Evolutionary conservation across 192 early-diverging fungal species (phyloP).

Genomic region (Backusella parvicylindrica): DNA sequence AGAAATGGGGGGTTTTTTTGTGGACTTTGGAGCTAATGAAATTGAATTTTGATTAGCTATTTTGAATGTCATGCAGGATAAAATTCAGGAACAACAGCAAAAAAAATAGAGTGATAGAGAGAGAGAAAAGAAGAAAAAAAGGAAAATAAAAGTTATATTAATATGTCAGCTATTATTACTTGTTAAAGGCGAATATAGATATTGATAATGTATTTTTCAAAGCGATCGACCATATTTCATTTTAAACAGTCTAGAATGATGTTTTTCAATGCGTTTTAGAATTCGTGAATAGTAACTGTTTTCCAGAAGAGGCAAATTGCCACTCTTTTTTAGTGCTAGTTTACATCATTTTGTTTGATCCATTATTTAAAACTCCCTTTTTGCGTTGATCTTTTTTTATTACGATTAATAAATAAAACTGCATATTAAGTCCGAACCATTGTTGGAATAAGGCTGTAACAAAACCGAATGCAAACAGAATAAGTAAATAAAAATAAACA

Average conservation of each 20-base stretch:
- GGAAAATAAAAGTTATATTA: neutral
- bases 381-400: neutral
- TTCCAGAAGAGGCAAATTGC: neutral
- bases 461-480: too few species aligned
- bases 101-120: too few species aligned
- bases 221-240: neutral
- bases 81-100: slow-evolving; percentile 41
- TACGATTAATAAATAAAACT: too few species aligned
- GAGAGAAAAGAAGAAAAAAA: too few species aligned
- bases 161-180: too few species aligned
- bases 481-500: neutral
- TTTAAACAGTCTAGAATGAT: neutral
- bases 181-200: too few species aligned
- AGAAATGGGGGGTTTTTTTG: neutral
- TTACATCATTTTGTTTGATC: too few species aligned
- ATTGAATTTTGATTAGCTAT: slow-evolving; percentile 30
- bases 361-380: neutral
- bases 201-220: neutral
- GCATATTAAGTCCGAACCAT: too few species aligned
- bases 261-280: too few species aligned
- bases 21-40: neutral
- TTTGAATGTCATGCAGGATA: slow-evolving; percentile 57
- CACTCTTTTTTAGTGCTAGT: neutral
- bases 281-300: neutral
- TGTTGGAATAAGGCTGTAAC: too few species aligned